A percentile compares a stretch with the other conserved stretches of the same genome.
These are phyloP conservation scores for Fraxinus baroniana DNA, from an alignment of 305 asterid species.

Conservation along the genomic window DNA sequence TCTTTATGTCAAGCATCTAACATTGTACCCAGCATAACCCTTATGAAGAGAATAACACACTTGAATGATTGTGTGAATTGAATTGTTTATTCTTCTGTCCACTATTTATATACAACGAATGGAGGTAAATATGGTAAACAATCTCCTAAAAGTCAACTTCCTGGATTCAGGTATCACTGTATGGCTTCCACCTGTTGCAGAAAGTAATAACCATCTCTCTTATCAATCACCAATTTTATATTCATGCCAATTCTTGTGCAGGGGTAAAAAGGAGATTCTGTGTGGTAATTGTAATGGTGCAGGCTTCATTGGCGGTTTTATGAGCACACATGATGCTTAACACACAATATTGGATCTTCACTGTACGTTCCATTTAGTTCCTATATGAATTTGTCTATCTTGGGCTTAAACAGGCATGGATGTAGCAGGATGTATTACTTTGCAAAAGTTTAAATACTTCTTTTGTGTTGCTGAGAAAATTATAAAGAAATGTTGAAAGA, in stretches of 20 bases:
- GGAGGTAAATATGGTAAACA: no score
- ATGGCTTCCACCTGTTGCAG: neutral
- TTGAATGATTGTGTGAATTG: no score
- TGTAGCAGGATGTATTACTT: neutral
- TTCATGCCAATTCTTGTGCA: conserved; percentile 25
- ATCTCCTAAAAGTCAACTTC: no score
- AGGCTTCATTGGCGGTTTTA: conserved; percentile 83
- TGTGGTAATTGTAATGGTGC: conserved; percentile 93
- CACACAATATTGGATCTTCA: neutral
- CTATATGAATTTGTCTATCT: conserved; percentile 21
- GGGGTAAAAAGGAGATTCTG: conserved; percentile 77
- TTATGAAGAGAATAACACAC: no score
- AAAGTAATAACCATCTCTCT: neutral
- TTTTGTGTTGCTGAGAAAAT: neutral
- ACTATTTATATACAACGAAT: no score
- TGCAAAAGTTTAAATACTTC: neutral
- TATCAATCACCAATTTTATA: neutral
- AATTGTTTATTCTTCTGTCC: no score
- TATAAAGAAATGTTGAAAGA: neutral
- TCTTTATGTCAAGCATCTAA: neutral
- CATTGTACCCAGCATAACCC: neutral
- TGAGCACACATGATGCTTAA: conserved; percentile 68
- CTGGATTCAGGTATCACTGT: neutral
- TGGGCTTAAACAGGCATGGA: conserved; percentile 11
- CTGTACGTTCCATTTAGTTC: neutral